phyloP scores from a whole-genome alignment of 2,329 filamentous ascomycete species.

The Sordariomycetes sp. region DNA sequence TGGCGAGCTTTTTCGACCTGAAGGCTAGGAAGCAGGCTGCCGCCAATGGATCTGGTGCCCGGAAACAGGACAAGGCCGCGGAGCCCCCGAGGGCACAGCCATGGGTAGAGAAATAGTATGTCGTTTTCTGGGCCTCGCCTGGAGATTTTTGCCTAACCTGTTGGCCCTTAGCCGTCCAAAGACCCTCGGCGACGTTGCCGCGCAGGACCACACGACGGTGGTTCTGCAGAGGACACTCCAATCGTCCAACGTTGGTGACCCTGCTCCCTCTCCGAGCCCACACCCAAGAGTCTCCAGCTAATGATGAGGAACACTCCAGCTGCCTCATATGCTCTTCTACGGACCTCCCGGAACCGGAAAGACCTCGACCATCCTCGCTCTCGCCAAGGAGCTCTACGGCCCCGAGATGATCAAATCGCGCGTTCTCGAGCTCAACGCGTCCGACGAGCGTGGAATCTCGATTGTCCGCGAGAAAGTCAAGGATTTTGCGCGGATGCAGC shows the following conservation, averaged over 20 bases:
- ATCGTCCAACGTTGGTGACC: slow-evolving; percentile 65
- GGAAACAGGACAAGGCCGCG: slow-evolving; percentile 53
- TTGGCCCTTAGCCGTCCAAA: slow-evolving; percentile 66
- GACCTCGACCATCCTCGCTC: slow-evolving; percentile 92
- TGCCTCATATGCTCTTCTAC: slow-evolving; percentile 99
- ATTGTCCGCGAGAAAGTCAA: slow-evolving; percentile 98
- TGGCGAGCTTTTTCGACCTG: slow-evolving; percentile 92
- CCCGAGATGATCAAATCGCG: slow-evolving; percentile 86
- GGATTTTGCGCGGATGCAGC: slow-evolving; percentile 90
- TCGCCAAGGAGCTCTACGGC: slow-evolving; percentile 95
- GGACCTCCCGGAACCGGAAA: slow-evolving; percentile 96
- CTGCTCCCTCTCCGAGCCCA: slow-evolving; percentile 1
- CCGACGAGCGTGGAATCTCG: slow-evolving; percentile 93
- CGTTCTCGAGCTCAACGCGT: slow-evolving; percentile 98
- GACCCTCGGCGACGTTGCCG: slow-evolving; percentile 85
- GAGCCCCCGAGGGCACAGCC: slow-evolving; percentile 63
- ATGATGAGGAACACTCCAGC: slow-evolving; percentile 31
- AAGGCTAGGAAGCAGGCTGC: slow-evolving; percentile 79
- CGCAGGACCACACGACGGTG: slow-evolving; percentile 93
- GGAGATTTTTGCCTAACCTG: not conserved
- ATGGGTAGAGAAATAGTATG: slow-evolving; percentile 99
- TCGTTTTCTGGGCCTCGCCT: slow-evolving; percentile 15
- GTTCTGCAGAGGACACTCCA: slow-evolving; percentile 88
- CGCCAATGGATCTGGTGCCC: slow-evolving; percentile 42
- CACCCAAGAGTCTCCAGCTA: not conserved